phyloP scores from a whole-genome alignment of 2,329 filamentous ascomycete genomes.

The Aspergillus latus region DNA sequence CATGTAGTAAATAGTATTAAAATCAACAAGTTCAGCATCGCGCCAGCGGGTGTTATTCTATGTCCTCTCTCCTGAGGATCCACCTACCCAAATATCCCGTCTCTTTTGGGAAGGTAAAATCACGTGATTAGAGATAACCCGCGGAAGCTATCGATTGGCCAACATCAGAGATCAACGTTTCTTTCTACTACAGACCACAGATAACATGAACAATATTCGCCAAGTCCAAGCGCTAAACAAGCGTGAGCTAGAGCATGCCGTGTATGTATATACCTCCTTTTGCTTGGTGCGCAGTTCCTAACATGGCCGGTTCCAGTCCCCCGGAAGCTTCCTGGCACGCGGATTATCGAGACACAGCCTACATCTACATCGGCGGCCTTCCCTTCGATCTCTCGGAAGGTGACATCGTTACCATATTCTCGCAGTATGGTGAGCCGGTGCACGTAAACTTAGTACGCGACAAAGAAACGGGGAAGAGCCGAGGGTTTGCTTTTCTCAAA shows the following conservation, averaged over 20 bases:
- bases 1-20: conserved; percentile 4
- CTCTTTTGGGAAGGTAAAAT: conserved; percentile 4
- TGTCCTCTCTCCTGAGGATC: conserved; percentile 11
- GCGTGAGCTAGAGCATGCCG: conserved; percentile 84
- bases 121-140: conserved; percentile 7
- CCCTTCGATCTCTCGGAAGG: conserved; percentile 92
- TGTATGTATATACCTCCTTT: conserved; percentile 55
- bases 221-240: conserved; percentile 92
- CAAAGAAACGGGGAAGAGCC: conserved; percentile 93
- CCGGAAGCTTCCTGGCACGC: conserved; percentile 92
- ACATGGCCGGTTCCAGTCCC: conserved; percentile 52
- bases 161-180: background rate
- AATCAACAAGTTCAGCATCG: background rate
- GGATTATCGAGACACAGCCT: conserved; percentile 97
- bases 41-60: background rate
- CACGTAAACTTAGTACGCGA: conserved; percentile 91
- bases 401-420: conserved; percentile 94
- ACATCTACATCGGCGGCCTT: conserved; percentile 91
- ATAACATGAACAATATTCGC: conserved; percentile 90
- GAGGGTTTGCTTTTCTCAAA: conserved; percentile 93
- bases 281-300: background rate
- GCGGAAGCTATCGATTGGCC: background rate
- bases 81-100: conserved; percentile 9
- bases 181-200: background rate
- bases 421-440: conserved; percentile 91